Conservation (phyloP, 2,329 filamentous ascomycete species). For the Escovopsis sp. region DNA sequence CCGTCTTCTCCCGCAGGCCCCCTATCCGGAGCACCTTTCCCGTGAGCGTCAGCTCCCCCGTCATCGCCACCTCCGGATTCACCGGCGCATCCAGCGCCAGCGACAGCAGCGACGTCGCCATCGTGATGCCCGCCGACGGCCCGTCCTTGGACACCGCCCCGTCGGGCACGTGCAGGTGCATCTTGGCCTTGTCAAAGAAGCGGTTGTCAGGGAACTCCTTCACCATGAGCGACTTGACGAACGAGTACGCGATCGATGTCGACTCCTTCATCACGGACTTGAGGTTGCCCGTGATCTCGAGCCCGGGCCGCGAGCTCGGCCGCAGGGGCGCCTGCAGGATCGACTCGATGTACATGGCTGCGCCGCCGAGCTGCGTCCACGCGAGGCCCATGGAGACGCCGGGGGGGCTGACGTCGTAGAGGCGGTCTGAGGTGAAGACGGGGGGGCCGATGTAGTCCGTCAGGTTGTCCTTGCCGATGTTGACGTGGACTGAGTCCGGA, state of each 20-base stretch:
- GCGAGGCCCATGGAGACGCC: slow-evolving; percentile 96
- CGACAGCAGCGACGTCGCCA: slow-evolving; percentile 85
- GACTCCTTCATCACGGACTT: slow-evolving; percentile 98
- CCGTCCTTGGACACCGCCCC: slow-evolving; percentile 93
- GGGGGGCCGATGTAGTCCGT: slow-evolving; percentile 96
- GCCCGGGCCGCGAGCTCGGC: slow-evolving; percentile 55
- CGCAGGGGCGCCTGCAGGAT: slow-evolving; percentile 76
- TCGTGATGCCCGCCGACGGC: slow-evolving; percentile 86
- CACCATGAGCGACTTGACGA: slow-evolving; percentile 78
- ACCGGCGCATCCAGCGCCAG: slow-evolving; percentile 67
- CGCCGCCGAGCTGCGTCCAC: slow-evolving; percentile 94
- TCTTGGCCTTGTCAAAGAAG: slow-evolving; percentile 90
- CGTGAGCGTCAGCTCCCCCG: slow-evolving; percentile 88
- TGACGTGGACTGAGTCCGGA: slow-evolving; percentile 72
- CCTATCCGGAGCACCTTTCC: slow-evolving; percentile 94
- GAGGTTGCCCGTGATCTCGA: slow-evolving; percentile 89
- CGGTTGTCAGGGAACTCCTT: slow-evolving; percentile 75
- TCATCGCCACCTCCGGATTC: slow-evolving; percentile 88
- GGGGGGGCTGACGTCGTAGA: slow-evolving; percentile 85
- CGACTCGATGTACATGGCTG: slow-evolving; percentile 92
- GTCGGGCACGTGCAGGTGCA: slow-evolving; percentile 93
- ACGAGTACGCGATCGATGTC: slow-evolving; percentile 87
- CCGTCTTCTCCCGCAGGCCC: slow-evolving; percentile 89
- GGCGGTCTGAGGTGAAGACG: slow-evolving; percentile 84
- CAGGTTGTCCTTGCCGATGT: slow-evolving; percentile 75